A percentile compares a stretch with the other conserved stretches of the same genome.
These are phyloP conservation scores for Eucalyptus erythrocorys DNA, from an alignment of 345 rosid genomes.

Conservation along the genomic window DNA sequence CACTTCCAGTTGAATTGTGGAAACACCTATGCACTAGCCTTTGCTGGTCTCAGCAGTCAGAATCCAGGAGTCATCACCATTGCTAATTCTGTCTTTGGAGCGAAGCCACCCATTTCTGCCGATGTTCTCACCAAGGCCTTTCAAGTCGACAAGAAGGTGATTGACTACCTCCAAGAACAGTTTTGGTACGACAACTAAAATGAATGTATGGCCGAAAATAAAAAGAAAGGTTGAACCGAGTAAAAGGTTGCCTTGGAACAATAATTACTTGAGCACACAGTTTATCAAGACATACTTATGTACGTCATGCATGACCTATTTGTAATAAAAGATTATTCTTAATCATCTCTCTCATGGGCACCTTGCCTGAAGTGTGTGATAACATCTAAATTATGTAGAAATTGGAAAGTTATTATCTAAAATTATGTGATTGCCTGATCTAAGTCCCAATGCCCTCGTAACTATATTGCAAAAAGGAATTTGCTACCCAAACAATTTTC, in stretches of 20 bases:
- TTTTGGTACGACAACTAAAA: neutral
- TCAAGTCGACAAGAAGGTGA: neutral
- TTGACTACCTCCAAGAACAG: neutral
- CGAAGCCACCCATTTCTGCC: neutral
- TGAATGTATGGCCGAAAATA: neutral
- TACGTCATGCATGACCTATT: neutral
- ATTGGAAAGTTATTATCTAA: neutral
- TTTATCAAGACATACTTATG: neutral
- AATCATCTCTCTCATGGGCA: neutral
- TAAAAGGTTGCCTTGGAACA: neutral
- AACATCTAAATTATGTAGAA: neutral
- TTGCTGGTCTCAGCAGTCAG: neutral
- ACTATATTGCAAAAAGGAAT: neutral
- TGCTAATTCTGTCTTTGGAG: neutral
- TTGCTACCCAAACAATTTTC: neutral
- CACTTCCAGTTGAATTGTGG: neutral
- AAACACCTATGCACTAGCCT: neutral
- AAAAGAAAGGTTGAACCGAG: neutral
- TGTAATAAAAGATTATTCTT: neutral
- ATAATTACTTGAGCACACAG: neutral
- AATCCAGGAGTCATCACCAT: neutral
- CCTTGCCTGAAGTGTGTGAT: neutral
- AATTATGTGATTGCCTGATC: neutral
- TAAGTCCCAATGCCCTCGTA: neutral
- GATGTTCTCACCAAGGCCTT: neutral